Conservation (phyloP, 1,284 basidiomycete species). For the Melampsora americana region DNA sequence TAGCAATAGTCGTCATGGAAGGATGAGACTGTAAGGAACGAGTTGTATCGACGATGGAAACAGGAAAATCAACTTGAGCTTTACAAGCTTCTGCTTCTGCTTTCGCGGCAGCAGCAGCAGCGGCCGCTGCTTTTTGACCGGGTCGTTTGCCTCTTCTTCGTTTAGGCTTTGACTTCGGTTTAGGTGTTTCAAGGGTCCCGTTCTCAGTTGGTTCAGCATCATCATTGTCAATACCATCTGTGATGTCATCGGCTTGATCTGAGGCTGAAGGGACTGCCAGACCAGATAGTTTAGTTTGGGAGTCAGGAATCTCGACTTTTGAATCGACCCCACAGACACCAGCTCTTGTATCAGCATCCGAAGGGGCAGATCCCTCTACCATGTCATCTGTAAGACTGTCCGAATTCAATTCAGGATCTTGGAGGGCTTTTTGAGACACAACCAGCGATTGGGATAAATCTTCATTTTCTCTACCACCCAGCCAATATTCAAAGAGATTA, state of each 20-base stretch:
- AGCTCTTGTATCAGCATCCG: no score
- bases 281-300: no score
- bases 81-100: constrained; percentile 56
- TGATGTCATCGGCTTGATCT: not conserved
- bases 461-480: not conserved
- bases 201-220: not conserved
- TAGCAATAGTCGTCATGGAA: not conserved
- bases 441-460: no score
- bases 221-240: not conserved
- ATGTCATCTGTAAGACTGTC: no score
- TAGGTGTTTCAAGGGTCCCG: no score
- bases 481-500: not conserved
- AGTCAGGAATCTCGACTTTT: no score
- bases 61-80: not conserved
- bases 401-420: no score
- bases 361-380: no score
- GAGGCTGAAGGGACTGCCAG: not conserved
- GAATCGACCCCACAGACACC: no score
- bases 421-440: no score
- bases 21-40: not conserved
- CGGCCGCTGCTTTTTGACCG: constrained; percentile 58
- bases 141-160: constrained; percentile 55
- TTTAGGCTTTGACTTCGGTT: constrained; percentile 62
- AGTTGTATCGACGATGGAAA: constrained; percentile 2
- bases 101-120: constrained; percentile 59